Conservation (phyloP, 345 rosid species). For the Hypericum perforatum region DNA sequence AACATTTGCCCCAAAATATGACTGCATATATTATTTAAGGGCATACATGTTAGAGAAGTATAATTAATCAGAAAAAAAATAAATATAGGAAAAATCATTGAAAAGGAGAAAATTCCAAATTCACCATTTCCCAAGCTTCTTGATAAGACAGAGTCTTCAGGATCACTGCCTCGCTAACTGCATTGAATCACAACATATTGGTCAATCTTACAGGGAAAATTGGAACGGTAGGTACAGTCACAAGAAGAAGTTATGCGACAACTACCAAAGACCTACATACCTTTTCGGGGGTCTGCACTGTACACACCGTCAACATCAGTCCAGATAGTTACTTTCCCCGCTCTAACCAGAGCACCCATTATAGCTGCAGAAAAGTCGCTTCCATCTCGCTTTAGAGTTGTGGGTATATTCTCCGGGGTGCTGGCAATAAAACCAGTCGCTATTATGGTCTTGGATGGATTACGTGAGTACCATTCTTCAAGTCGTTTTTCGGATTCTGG, state of each 20-base stretch:
- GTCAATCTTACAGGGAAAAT: background rate
- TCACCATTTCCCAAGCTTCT: slow-evolving; percentile 99
- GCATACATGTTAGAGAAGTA: slow-evolving; percentile 15
- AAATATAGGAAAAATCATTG: slow-evolving; percentile 10
- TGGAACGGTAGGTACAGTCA: background rate
- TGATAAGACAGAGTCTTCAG: slow-evolving; percentile 81
- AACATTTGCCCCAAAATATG: slow-evolving; percentile 97
- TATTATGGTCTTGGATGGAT: slow-evolving; percentile 54
- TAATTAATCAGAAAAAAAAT: background rate
- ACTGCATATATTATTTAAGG: slow-evolving; percentile 61
- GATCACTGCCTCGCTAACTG: slow-evolving; percentile 96
- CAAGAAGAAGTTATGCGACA: background rate
- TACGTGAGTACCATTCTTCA: slow-evolving; percentile 65
- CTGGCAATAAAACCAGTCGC: slow-evolving; percentile 99
- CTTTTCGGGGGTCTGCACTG: slow-evolving; percentile 98
- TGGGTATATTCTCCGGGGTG: slow-evolving; percentile 86
- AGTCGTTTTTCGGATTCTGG: slow-evolving; percentile 61
- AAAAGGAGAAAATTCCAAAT: slow-evolving; percentile 15
- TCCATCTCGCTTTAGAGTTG: slow-evolving; percentile 97
- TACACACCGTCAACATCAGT: slow-evolving; percentile 98
- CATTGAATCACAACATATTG: slow-evolving; percentile 13
- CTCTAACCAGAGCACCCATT: slow-evolving; percentile 78
- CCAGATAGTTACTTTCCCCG: slow-evolving; percentile 89
- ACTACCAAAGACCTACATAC: slow-evolving; percentile 25
- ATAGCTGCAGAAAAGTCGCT: slow-evolving; percentile 99